Evolutionary conservation across 805 yeast species (phyloP).

Genomic region (Candida nitratophila): DNA sequence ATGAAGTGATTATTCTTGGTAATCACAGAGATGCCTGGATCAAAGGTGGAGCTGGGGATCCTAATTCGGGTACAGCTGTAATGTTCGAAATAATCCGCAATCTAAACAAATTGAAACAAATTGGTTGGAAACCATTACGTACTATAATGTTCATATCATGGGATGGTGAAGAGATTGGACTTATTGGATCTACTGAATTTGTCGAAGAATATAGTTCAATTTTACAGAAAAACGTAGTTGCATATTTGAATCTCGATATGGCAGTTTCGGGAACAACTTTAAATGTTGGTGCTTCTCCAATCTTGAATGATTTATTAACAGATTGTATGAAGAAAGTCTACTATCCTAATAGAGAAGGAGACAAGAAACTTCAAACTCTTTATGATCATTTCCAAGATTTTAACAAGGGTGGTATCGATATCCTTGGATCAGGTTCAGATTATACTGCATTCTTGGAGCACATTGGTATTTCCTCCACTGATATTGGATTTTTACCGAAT

Average conservation of each 20-base stretch:
- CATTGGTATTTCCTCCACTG: constrained; percentile 54
- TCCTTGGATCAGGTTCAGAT: constrained; percentile 68
- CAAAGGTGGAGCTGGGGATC: constrained; percentile 74
- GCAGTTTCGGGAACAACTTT: constrained; percentile 52
- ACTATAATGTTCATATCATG: constrained; percentile 67
- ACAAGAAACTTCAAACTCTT: constrained; percentile 17
- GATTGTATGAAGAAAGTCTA: constrained; percentile 36
- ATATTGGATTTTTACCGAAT: constrained; percentile 42
- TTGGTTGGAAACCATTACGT: constrained; percentile 69
- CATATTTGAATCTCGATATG: constrained; percentile 65
- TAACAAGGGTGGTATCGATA: constrained; percentile 28
- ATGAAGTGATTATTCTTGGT: constrained; percentile 58
- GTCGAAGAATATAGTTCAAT: constrained; percentile 51
- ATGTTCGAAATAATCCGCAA: constrained; percentile 59
- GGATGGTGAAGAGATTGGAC: constrained; percentile 77
- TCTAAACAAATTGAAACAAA: constrained; percentile 39
- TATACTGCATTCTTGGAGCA: constrained; percentile 55
- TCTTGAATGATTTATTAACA: constrained; percentile 40
- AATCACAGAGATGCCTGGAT: constrained; percentile 82
- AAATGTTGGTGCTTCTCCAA: constrained; percentile 50
- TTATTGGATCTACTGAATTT: constrained; percentile 72
- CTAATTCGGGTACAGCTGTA: constrained; percentile 67
- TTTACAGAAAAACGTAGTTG: constrained; percentile 46
- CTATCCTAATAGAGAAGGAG: constrained; percentile 31
- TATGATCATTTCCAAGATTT: constrained; percentile 29